These are phyloP conservation scores for Alternaria conjuncta DNA, from an alignment of 2,329 filamentous ascomycete species.

Conservation along the genomic window DNA sequence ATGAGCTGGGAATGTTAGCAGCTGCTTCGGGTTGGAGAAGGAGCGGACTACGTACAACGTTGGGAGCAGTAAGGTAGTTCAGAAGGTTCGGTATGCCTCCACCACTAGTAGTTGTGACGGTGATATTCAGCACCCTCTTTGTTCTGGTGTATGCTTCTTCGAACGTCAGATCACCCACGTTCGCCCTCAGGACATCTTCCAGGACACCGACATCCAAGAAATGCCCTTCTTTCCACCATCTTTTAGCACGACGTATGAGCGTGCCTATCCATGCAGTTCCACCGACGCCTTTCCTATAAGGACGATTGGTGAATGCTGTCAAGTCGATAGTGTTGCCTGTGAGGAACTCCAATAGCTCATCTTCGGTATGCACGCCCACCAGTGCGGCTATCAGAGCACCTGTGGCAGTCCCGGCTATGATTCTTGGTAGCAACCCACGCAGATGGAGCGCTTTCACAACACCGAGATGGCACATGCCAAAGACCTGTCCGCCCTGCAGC, in stretches of 20 bases:
- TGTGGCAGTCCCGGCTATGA: conserved; percentile 89
- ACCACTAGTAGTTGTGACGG: conserved; percentile 76
- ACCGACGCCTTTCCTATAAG: conserved; percentile 26
- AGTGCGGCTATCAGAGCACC: conserved; percentile 89
- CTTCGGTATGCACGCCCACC: conserved; percentile 85
- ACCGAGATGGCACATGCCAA: conserved; percentile 87
- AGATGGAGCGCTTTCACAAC: conserved; percentile 88
- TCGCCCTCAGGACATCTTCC: conserved; percentile 81
- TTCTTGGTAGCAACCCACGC: conserved; percentile 80
- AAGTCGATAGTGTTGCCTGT: conserved; percentile 82
- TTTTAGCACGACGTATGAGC: conserved; percentile 67
- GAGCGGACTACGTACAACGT: conserved; percentile 70
- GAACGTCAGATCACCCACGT: conserved; percentile 89
- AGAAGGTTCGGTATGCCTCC: conserved; percentile 82
- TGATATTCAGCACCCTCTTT: conserved; percentile 89
- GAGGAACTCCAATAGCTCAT: conserved; percentile 79
- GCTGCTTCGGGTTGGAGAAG: neutral
- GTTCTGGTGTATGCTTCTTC: conserved; percentile 89
- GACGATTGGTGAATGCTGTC: conserved; percentile 70
- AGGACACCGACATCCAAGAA: conserved; percentile 83
- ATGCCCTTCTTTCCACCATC: conserved; percentile 79
- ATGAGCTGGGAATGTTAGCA: conserved; percentile 64
- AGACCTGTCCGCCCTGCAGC: conserved; percentile 88
- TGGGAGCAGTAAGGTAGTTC: conserved; percentile 91
- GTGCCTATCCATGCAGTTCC: conserved; percentile 59